Evolutionary conservation across 2,329 filamentous ascomycete species (phyloP), one percentile per base, ranked within the genome.

Genomic region (Epicoccum sorghinum): DNA sequence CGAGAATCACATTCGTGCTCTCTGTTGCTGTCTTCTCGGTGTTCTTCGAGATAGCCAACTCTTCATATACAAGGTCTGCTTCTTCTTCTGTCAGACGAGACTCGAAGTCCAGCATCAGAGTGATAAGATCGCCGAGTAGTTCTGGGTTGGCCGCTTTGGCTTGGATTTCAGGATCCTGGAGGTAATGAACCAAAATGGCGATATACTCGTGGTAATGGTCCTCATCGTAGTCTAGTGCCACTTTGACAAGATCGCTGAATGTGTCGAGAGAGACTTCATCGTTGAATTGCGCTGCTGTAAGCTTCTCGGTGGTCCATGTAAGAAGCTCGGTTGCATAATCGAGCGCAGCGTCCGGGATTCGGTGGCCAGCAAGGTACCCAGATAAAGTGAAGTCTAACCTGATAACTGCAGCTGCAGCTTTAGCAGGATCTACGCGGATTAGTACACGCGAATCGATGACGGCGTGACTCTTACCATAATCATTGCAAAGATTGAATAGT

Each of bases 401-500:
- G n/a, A 72, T 48, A 10, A 65, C 58, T 2, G 74, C 72, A 46
- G 69, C 69, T 38, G 66, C 62, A 32, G 60, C 62, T 58, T 75
- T 71, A 30, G 68, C 72, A 54, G 68, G 68, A 52, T 75, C 73
- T 75, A 35, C 13, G 24, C 25, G 23, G 27, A 39, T 73, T 42
- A 69, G 65, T 41, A 54, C 30, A 9, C 32, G 33, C 9, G 13
- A 24, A 27, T 44, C 25, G 23, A 44, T 2, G 3, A 36, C 18
- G 22, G 3, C 2, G 23, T 13, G 23, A 13, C 22, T 22, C 65
- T 35, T 65, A 76, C 73, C 70, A 53, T 67, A 77, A 43, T 77
- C 75, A 18, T 74, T 73, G 58, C 76, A 77, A 13, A 79, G 71
- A 55, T 80, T 80, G 62, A 76, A 75, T 10, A 79, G 60, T 2